Evolutionary conservation across 1,284 basidiomycete species (phyloP), one percentile per base, ranked within the genome.

Genomic region (Fomes fomentarius): DNA sequence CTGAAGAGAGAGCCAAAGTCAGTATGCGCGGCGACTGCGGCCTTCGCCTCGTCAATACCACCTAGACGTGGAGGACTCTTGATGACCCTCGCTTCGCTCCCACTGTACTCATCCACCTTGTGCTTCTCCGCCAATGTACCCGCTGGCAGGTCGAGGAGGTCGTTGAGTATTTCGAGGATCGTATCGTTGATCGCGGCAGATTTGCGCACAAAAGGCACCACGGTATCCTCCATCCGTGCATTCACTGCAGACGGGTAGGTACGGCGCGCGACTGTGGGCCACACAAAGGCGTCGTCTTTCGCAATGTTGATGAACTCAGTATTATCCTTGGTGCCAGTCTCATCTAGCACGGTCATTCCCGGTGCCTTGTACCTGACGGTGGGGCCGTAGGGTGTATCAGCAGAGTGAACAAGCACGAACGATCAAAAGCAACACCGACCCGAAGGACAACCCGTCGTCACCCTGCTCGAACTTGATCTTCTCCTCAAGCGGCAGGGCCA

Each of bases 381-480:
- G n/a, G n/a, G n/a, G n/a, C n/a, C n/a, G n/a, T n/a, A n/a, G n/a
- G n/a, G 42, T 42, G 35, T 58, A 61, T 19, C 1, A 38, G 35
- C n/a, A 5, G 11, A 33, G 11, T 38, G 21, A 10, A 38, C n/a
- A 19, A 6, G 35, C 15, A 19, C 11, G 21, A 10, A 7, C 1
- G 8, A 19, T 19, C 35, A 33, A n/a, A 33, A n/a, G 31, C 6
- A 38, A 19, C 15, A 12, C 46, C 12, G 47, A 71, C 58, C 73
- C 73, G 26, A 67, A 69, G 3, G 66, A 69, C 45, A 63, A 56
- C 4, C 72, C 72, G 1, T 50, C 44, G 51, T 72, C 65, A 12
- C 68, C 71, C 33, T 72, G 70, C 40, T 69, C 66, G 42, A 63
- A 73, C 48, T 66, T 63, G 60, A 71, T 60, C 42, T 73, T 70